A percentile compares a stretch with the other conserved stretches of the same genome.
Evolutionary conservation across 2,329 filamentous ascomycete genomes (phyloP).

Genomic region (Pyrenochaeta sp.): DNA sequence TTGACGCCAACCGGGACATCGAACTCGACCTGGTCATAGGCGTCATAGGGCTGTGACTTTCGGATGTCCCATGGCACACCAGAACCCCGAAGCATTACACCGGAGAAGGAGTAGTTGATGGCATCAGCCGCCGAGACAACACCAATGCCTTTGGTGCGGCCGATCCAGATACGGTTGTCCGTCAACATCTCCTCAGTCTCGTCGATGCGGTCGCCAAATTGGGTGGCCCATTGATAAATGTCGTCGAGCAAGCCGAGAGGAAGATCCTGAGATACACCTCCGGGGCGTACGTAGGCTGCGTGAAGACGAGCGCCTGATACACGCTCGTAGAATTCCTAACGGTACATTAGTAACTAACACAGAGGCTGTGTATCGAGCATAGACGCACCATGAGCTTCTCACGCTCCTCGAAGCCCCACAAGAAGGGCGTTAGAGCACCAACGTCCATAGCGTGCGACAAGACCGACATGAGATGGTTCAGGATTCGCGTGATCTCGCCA

Average conservation of each 20-base stretch:
- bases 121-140: conserved; percentile 91
- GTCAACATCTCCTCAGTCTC: conserved; percentile 99
- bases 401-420: conserved; percentile 99
- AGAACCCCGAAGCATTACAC: conserved; percentile 97
- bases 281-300: conserved; percentile 94
- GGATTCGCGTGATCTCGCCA: conserved; percentile 88
- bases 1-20: conserved; percentile 96
- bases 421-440: conserved; percentile 94
- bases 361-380: neutral
- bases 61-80: conserved; percentile 96
- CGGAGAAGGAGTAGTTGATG: conserved; percentile 95
- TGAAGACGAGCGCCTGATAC: conserved; percentile 98
- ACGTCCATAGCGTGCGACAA: conserved; percentile 99
- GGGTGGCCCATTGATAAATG: conserved; percentile 99
- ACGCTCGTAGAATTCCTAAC: conserved; percentile 98
- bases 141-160: conserved; percentile 88
- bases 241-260: conserved; percentile 94
- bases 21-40: conserved; percentile 97
- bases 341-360: conserved; percentile 12
- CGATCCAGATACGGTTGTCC: conserved; percentile 99
- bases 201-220: conserved; percentile 97
- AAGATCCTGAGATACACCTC: conserved; percentile 95
- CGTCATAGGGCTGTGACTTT: conserved; percentile 96
- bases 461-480: conserved; percentile 99
- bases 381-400: conserved; percentile 94